Conservation (phyloP, 2,329 filamentous ascomycete species). For the Sporothrix pallida region DNA sequence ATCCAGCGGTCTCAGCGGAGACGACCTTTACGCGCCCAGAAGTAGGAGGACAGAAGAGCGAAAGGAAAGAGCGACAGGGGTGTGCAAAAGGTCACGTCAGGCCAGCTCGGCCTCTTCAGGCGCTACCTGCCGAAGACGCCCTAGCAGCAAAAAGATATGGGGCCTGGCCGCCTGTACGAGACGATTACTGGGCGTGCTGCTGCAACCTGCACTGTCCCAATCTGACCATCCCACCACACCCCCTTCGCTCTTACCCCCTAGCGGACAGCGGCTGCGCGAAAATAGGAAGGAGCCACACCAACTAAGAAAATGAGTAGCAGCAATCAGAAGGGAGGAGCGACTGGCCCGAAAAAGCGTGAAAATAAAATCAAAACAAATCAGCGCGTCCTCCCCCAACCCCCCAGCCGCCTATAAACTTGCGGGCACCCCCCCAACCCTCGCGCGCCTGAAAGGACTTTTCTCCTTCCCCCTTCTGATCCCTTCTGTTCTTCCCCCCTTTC, state of each 20-base stretch:
- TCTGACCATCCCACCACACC: not conserved
- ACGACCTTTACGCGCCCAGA: not conserved
- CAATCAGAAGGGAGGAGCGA: conserved; percentile 28
- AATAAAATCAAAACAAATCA: conserved; percentile 38
- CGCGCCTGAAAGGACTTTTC: conserved; percentile 33
- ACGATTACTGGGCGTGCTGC: not conserved
- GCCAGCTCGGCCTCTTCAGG: not conserved
- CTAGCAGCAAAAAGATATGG: conserved; percentile 25
- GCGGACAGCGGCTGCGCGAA: conserved; percentile 14
- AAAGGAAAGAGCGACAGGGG: conserved; percentile 4
- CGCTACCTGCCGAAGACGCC: conserved; percentile 18
- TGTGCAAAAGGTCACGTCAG: not conserved
- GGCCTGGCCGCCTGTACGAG: conserved; percentile 23
- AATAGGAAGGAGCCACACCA: conserved; percentile 29
- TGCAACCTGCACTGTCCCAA: not conserved
- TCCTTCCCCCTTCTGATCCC: conserved; percentile 9
- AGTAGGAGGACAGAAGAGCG: not conserved
- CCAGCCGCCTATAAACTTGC: conserved; percentile 40
- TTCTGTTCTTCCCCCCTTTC: conserved; percentile 25
- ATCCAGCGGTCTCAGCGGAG: not conserved
- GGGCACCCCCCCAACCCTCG: conserved; percentile 37
- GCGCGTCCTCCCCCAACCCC: conserved; percentile 37
- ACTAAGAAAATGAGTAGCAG: conserved; percentile 12
- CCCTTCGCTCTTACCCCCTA: conserved; percentile 1
- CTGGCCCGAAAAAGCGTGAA: conserved; percentile 28